Percentiles rank a stretch among this genome's conserved stretches.
phyloP scores from a whole-genome alignment of 2,329 filamentous ascomycete genomes.

The Sclerotinia nivalis region DNA sequence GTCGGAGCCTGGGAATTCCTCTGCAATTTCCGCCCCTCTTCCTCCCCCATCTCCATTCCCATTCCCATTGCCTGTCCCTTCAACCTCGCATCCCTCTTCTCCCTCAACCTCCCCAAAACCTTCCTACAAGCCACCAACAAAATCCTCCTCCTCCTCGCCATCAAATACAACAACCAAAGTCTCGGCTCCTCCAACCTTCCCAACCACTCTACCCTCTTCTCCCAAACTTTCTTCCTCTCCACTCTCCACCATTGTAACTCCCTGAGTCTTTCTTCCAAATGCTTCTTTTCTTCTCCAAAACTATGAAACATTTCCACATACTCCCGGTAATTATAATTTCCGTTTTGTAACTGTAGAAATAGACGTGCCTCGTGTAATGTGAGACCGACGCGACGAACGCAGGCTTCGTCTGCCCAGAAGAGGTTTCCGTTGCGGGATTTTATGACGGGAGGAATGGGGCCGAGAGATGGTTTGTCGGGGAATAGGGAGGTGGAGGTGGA shows the following conservation, averaged over 20 bases:
- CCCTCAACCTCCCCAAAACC: conserved; percentile 26
- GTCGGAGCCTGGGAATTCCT: conserved; percentile 25
- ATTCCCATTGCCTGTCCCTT: background rate
- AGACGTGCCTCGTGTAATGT: conserved; percentile 32
- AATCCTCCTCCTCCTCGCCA: conserved; percentile 34
- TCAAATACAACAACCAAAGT: conserved; percentile 33
- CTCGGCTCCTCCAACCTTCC: conserved; percentile 33
- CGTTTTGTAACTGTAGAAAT: conserved; percentile 30
- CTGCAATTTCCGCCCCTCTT: background rate
- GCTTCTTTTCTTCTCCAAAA: conserved; percentile 30
- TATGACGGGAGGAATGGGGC: conserved; percentile 32
- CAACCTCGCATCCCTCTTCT: conserved; percentile 26
- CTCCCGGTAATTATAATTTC: conserved; percentile 32
- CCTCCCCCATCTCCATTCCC: background rate
- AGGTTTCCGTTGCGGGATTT: conserved; percentile 34
- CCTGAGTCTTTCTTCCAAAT: conserved; percentile 26
- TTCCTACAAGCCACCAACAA: conserved; percentile 27
- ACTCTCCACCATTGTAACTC: conserved; percentile 31
- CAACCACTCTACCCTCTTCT: conserved; percentile 33
- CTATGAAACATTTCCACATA: conserved; percentile 33
- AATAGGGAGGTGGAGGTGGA: background rate
- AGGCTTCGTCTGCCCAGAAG: conserved; percentile 36
- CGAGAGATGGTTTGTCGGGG: background rate
- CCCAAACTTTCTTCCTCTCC: conserved; percentile 28
- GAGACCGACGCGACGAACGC: conserved; percentile 33